Evolutionary conservation across 1,284 basidiomycete genomes (phyloP), one percentile per base, ranked within the genome.

Genomic region (Naganishia liquefaciens): DNA sequence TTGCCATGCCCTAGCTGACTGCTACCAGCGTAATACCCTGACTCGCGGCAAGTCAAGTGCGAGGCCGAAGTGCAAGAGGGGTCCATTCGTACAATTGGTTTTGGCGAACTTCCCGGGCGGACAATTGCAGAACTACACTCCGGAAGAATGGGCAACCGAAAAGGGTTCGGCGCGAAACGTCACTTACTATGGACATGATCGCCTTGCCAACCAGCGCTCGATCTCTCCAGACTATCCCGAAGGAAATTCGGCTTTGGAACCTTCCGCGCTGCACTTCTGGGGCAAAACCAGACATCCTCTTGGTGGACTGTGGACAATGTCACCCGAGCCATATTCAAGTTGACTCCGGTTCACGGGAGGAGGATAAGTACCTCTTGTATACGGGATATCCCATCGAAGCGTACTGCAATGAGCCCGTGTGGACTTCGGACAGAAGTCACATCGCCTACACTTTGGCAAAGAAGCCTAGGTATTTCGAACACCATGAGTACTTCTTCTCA

Each of bases 391-490:
- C 63, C 17, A 53, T 64, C 19, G 63, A 64, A 33, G 28, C 51
- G 6, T 64, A 44, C 43, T 64, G 63, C 55, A 42, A 13, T 17
- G 17, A 27, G 13, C 33, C 33, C 9, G 33, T 37, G 13, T 13
- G 54, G 15, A 19, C 23, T 11, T 13, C 28, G 0, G 63, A 73
- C 33, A 73, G 77, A 11, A 64, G 72, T 28, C 72, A 76, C 52
- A 72, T 71, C 25, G 79, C 70, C 19, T 69, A 79, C 13, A 37
- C 13, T 37, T 13, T 37, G 9, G 33, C 33, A 37, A 19, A 76
- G 75, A 25, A 80, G 80, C 65, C 53, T 68, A 5, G 42, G 68
- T 76, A 67, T 78, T 80, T 63, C 27, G 62, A 21, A 53, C 60
- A 5, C 54, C 64, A 1, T 37, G 52, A 19, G 47, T 60, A 37